Conservation (phyloP, 257 asterid genomes). For the Avicennia marina region DNA sequence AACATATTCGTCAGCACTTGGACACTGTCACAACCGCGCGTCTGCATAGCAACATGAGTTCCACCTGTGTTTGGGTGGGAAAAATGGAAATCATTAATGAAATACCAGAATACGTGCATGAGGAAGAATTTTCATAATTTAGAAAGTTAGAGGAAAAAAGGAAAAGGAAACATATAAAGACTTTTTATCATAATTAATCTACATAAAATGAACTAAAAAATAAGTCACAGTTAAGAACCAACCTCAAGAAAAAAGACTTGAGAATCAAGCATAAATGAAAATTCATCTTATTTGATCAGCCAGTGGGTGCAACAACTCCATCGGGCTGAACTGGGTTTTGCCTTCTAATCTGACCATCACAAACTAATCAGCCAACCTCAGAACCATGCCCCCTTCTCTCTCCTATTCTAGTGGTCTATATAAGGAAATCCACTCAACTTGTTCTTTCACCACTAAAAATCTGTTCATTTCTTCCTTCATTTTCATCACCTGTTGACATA, state of each 20-base stretch:
- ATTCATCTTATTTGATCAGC: slow-evolving; percentile 30
- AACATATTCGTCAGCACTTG: no score
- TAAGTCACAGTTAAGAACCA: slow-evolving; percentile 8
- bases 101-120: not conserved
- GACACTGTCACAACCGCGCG: no score
- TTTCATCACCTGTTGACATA: slow-evolving; percentile 7
- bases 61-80: slow-evolving; percentile 23
- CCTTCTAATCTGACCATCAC: slow-evolving; percentile 33
- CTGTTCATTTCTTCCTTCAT: not conserved
- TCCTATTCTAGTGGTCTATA: slow-evolving; percentile 32
- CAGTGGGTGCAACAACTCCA: slow-evolving; percentile 77
- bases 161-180: no score
- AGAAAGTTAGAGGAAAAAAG: not conserved
- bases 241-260: slow-evolving; percentile 26
- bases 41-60: no score
- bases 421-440: slow-evolving; percentile 26
- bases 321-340: slow-evolving; percentile 41
- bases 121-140: not conserved
- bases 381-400: slow-evolving; percentile 39
- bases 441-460: slow-evolving; percentile 33
- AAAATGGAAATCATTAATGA: slow-evolving; percentile 2
- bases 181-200: not conserved
- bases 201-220: not conserved
- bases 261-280: slow-evolving; percentile 33
- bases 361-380: slow-evolving; percentile 76